Conservation (phyloP, 108 stramenopile species). For the Conticribra weissflogii region DNA sequence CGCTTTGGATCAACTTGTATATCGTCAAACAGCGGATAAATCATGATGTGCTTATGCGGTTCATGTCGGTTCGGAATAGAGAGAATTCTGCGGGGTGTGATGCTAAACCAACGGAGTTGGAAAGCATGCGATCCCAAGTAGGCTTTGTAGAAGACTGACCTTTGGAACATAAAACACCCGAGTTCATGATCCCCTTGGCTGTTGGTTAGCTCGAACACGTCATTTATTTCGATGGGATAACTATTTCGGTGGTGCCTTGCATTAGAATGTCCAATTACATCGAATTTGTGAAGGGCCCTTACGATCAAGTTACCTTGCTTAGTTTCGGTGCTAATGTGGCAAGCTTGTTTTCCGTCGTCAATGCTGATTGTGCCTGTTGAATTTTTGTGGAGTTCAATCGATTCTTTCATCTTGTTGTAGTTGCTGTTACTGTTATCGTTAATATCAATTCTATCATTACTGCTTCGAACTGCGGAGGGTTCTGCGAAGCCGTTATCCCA, state of each 20-base stretch:
- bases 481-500: neutral
- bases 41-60: conserved; percentile 47
- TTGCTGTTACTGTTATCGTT: neutral
- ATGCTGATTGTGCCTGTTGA: neutral
- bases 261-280: conserved; percentile 17
- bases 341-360: too few relatives aligned
- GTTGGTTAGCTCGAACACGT: conserved; percentile 29
- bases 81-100: conserved; percentile 53
- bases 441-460: neutral
- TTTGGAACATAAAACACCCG: conserved; percentile 68
- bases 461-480: neutral
- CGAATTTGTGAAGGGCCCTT: conserved; percentile 7
- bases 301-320: conserved; percentile 1
- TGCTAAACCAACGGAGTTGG: conserved; percentile 73
- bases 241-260: conserved; percentile 7
- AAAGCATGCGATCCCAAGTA: conserved; percentile 61
- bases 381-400: neutral
- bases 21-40: conserved; percentile 59
- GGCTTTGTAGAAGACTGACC: conserved; percentile 72
- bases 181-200: conserved; percentile 29
- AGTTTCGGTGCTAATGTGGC: neutral
- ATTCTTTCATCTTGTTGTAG: neutral
- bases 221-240: conserved; percentile 21
- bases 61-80: conserved; percentile 60
- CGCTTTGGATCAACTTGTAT: conserved; percentile 66